phyloP scores from a whole-genome alignment of 2,329 filamentous ascomycete species.

The Ophiostoma ulmi region DNA sequence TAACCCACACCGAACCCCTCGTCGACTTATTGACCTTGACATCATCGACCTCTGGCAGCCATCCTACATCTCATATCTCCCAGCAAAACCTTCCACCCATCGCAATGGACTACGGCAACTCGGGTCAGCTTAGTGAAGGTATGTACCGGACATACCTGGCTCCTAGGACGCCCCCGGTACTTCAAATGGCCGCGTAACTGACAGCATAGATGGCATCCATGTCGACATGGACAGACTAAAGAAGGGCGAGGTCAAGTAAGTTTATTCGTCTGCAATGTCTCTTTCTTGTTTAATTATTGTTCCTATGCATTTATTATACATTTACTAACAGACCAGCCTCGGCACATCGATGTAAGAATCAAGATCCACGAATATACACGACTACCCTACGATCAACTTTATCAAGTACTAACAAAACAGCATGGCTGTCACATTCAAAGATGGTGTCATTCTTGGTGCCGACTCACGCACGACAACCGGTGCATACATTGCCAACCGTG shows the following conservation, averaged over 20 bases:
- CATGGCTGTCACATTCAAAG: constrained; percentile 99
- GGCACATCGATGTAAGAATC: constrained; percentile 83
- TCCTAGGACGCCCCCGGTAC: neutral
- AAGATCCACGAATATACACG: too few species aligned
- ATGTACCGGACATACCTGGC: neutral
- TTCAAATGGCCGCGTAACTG: neutral
- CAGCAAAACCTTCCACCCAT: neutral
- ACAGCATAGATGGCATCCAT: constrained; percentile 83
- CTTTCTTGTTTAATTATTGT: neutral
- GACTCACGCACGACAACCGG: constrained; percentile 97
- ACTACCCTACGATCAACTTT: neutral
- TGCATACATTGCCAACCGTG: constrained; percentile 96
- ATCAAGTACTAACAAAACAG: constrained; percentile 41
- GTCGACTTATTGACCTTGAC: neutral
- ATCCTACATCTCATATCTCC: neutral
- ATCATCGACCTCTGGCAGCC: neutral
- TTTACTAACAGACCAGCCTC: constrained; percentile 55
- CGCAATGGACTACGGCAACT: constrained; percentile 59
- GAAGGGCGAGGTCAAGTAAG: constrained; percentile 98
- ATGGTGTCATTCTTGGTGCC: constrained; percentile 92
- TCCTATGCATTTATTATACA: neutral
- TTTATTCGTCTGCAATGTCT: constrained; percentile 25
- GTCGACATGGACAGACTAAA: constrained; percentile 98
- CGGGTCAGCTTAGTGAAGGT: constrained; percentile 60
- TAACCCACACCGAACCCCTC: neutral